Conservation (phyloP, 2,329 filamentous ascomycete genomes). For the Trichoderma sp. region DNA sequence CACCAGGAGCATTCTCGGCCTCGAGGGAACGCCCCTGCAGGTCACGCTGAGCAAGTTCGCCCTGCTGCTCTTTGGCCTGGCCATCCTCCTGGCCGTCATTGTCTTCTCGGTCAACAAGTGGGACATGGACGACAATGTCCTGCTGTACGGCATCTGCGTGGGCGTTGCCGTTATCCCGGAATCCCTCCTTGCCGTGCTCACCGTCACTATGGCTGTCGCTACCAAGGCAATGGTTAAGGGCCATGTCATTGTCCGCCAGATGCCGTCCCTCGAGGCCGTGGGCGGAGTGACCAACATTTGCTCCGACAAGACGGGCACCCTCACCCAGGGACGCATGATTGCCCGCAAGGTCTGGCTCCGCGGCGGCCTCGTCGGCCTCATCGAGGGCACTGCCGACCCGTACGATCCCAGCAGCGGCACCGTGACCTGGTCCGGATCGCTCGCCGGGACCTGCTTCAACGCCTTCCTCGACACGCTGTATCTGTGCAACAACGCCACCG, state of each 20-base stretch:
- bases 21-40: slow-evolving; percentile 80
- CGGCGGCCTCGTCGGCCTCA: slow-evolving; percentile 53
- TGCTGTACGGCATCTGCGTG: slow-evolving; percentile 64
- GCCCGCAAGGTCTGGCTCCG: slow-evolving; percentile 64
- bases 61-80: slow-evolving; percentile 75
- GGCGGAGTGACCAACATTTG: slow-evolving; percentile 72
- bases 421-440: slow-evolving; percentile 49
- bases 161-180: slow-evolving; percentile 67
- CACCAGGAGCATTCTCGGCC: slow-evolving; percentile 59
- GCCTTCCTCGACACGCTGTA: slow-evolving; percentile 58
- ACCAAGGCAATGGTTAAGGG: slow-evolving; percentile 66
- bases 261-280: slow-evolving; percentile 66
- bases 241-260: slow-evolving; percentile 66
- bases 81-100: slow-evolving; percentile 61
- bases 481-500: slow-evolving; percentile 62
- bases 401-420: slow-evolving; percentile 63
- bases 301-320: slow-evolving; percentile 70
- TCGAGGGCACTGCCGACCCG: slow-evolving; percentile 59
- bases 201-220: slow-evolving; percentile 70
- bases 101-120: slow-evolving; percentile 63
- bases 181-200: slow-evolving; percentile 69
- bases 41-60: slow-evolving; percentile 85
- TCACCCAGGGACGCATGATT: slow-evolving; percentile 69
- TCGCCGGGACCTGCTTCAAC: slow-evolving; percentile 47
- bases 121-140: slow-evolving; percentile 56